Percentiles rank a stretch among this genome's conserved stretches.
These are phyloP conservation scores for Trichoderma reesei DNA, from an alignment of 495 filamentous ascomycete species.

Conservation along the genomic window DNA sequence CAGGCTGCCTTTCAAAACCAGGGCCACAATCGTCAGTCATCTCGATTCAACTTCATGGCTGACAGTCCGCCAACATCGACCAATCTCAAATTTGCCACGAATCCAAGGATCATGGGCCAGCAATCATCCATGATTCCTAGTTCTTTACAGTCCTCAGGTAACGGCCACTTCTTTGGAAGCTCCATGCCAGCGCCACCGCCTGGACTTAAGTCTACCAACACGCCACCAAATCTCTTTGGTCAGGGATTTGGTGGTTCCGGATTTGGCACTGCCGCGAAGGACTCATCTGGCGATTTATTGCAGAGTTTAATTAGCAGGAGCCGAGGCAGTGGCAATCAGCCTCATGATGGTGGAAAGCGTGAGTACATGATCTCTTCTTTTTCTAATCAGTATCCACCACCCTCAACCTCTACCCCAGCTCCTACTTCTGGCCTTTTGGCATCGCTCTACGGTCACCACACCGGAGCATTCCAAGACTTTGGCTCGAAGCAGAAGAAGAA, in stretches of 20 bases:
- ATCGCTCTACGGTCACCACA: slow-evolving; percentile 82
- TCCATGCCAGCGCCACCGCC: slow-evolving; percentile 87
- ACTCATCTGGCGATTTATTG: slow-evolving; percentile 60
- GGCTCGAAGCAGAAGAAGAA: slow-evolving; percentile 98
- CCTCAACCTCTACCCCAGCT: slow-evolving; percentile 76
- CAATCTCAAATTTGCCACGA: slow-evolving; percentile 73
- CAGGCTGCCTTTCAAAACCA: slow-evolving; percentile 57
- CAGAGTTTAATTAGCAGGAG: slow-evolving; percentile 59
- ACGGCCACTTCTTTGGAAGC: slow-evolving; percentile 46
- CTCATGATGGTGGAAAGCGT: slow-evolving; percentile 84
- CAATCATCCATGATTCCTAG: slow-evolving; percentile 84
- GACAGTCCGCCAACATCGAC: slow-evolving; percentile 52
- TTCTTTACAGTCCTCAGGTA: slow-evolving; percentile 45
- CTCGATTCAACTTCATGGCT: slow-evolving; percentile 81
- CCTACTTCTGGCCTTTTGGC: slow-evolving; percentile 77
- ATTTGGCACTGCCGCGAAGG: slow-evolving; percentile 50
- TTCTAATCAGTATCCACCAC: slow-evolving; percentile 64
- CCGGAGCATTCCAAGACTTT: slow-evolving; percentile 74
- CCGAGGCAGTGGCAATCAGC: slow-evolving; percentile 49
- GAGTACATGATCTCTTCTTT: slow-evolving; percentile 74
- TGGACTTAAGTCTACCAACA: slow-evolving; percentile 87
- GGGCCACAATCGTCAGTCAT: slow-evolving; percentile 75
- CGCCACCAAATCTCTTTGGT: slow-evolving; percentile 78
- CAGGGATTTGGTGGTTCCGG: slow-evolving; percentile 57
- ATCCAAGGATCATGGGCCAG: slow-evolving; percentile 79